A percentile compares a stretch with the other conserved stretches of the same genome.
Evolutionary conservation across 495 filamentous ascomycete species (phyloP).

Genomic region (Aspergillus leporis): DNA sequence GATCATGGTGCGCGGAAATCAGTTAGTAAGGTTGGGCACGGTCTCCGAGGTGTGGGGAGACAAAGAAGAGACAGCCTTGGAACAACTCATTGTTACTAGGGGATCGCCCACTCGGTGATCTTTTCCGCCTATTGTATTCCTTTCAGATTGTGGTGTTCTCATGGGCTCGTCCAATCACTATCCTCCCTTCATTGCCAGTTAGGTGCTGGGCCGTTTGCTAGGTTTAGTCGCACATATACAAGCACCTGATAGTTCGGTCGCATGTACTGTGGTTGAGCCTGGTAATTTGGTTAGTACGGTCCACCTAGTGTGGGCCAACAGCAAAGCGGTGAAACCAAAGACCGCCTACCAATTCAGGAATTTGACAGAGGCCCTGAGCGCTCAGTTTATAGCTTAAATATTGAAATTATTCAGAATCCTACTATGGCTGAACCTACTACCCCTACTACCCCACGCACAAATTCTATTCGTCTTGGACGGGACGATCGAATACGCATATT

Average conservation of each 20-base stretch:
- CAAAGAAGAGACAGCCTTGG: background rate
- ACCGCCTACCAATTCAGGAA: too few species aligned
- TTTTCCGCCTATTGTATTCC: constrained; percentile 1
- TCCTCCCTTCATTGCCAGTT: background rate
- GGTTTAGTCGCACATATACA: background rate
- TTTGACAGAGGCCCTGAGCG: too few species aligned
- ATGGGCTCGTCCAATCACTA: background rate
- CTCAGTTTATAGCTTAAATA: too few species aligned
- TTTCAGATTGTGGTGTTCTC: background rate
- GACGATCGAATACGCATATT: constrained; percentile 22
- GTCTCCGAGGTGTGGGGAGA: background rate
- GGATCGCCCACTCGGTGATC: background rate
- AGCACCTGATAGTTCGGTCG: background rate
- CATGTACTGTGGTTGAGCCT: background rate
- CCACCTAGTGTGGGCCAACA: too few species aligned
- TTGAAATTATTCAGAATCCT: too few species aligned
- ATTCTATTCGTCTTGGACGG: constrained; percentile 16
- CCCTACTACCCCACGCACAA: background rate
- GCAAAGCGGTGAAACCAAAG: too few species aligned
- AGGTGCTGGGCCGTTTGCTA: background rate
- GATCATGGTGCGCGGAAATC: background rate
- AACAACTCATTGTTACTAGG: background rate
- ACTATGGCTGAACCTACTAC: too few species aligned
- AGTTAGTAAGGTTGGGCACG: background rate
- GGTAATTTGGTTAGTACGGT: too few species aligned